Conservation (phyloP, 2,329 filamentous ascomycete species). For the Fusarium tricinctum region DNA sequence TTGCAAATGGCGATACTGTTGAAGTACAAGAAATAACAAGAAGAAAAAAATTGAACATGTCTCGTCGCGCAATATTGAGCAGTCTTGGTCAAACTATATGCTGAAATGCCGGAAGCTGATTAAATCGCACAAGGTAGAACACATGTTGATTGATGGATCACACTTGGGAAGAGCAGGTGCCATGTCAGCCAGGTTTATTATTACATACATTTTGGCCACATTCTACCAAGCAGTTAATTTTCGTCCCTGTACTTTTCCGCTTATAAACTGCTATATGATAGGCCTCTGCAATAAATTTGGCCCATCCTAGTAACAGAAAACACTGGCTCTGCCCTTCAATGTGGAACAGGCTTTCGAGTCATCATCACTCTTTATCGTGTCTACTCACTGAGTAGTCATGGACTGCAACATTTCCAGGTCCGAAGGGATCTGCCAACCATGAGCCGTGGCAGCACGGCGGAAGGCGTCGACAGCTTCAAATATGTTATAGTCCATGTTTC, state of each 20-base stretch:
- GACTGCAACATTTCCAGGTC: conserved; percentile 67
- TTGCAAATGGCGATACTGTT: conserved; percentile 39
- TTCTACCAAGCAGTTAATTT: neutral
- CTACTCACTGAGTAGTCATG: conserved; percentile 3
- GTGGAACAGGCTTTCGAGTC: neutral
- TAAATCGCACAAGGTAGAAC: neutral
- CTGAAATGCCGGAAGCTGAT: neutral
- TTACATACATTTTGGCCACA: neutral
- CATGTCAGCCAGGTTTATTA: neutral
- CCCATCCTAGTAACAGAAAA: neutral
- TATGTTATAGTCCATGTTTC: conserved; percentile 71
- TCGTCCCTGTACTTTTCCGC: neutral
- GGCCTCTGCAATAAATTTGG: neutral
- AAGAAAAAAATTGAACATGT: conserved; percentile 19
- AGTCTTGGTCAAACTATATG: neutral
- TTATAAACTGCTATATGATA: neutral
- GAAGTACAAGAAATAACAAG: conserved; percentile 25
- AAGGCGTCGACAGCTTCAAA: conserved; percentile 82
- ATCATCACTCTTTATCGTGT: neutral
- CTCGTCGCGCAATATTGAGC: neutral
- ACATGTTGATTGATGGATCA: neutral
- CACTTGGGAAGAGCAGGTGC: neutral
- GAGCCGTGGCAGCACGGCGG: conserved; percentile 71
- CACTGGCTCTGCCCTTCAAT: neutral
- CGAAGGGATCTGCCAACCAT: conserved; percentile 80